Evolutionary conservation across 2,329 filamentous ascomycete species (phyloP).

Genomic region (Aureobasidium pullulans): DNA sequence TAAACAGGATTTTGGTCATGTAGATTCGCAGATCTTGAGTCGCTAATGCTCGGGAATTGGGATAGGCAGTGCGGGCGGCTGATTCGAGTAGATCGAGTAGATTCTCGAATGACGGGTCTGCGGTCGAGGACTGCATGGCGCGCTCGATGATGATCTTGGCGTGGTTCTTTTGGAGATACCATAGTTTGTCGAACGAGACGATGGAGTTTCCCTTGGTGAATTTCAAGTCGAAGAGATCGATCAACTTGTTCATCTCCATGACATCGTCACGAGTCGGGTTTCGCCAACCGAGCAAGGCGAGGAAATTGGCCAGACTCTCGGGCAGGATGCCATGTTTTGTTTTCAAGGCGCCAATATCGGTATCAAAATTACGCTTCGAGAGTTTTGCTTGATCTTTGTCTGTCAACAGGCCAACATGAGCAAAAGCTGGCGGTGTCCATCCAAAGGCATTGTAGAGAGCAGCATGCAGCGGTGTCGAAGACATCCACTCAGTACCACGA

Average conservation of each 20-base stretch:
- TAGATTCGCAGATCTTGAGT: constrained; percentile 36
- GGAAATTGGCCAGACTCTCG: constrained; percentile 68
- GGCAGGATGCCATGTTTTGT: constrained; percentile 53
- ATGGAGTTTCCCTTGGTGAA: constrained; percentile 88
- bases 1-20: constrained; percentile 43
- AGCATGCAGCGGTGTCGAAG: constrained; percentile 77
- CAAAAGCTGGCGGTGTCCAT: constrained; percentile 41
- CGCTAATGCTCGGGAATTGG: constrained; percentile 1
- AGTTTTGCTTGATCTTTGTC: constrained; percentile 43
- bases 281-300: constrained; percentile 78
- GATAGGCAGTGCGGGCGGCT: constrained; percentile 21
- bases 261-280: constrained; percentile 61
- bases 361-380: constrained; percentile 74
- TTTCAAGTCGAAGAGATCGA: constrained; percentile 70
- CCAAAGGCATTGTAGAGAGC: constrained; percentile 45
- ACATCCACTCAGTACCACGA: constrained; percentile 91
- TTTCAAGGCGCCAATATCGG: constrained; percentile 52
- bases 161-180: constrained; percentile 69
- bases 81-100: constrained; percentile 29
- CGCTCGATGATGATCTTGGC: constrained; percentile 34
- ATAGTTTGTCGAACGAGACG: constrained; percentile 72
- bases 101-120: constrained; percentile 24
- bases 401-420: constrained; percentile 42
- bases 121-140: constrained; percentile 19
- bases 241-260: constrained; percentile 62